Percentiles rank a stretch among this genome's conserved stretches.
Evolutionary conservation across 306 rosid genomes (phyloP).

Genomic region (Spatholobus suberectus): DNA sequence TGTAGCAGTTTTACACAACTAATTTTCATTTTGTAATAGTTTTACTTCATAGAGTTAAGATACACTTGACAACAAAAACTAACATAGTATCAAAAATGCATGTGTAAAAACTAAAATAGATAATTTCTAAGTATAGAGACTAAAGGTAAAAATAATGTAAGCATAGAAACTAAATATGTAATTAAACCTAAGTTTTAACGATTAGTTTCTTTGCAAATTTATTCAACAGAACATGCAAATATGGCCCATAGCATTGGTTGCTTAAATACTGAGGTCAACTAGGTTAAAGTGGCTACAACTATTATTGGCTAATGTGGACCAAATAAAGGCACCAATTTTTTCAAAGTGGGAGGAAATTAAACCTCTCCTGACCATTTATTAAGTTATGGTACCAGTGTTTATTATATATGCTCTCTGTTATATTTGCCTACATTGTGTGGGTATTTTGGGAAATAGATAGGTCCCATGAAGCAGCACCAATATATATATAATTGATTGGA

Average conservation of each 20-base stretch:
- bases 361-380: not conserved
- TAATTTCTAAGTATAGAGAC: no score
- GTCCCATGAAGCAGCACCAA: conserved; percentile 15
- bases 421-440: not conserved
- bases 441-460: not conserved
- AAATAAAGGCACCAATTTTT: conserved; percentile 26
- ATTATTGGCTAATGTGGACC: conserved; percentile 4
- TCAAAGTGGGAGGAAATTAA: conserved; percentile 23
- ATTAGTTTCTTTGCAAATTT: no score
- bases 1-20: no score
- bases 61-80: no score
- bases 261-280: not conserved
- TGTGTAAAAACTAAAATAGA: no score
- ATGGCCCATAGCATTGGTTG: not conserved
- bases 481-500: not conserved
- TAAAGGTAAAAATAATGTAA: no score
- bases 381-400: not conserved
- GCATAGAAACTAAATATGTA: no score
- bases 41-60: no score
- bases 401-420: not conserved
- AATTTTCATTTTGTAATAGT: no score
- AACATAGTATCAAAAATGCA: no score
- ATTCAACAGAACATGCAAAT: not conserved
- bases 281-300: conserved; percentile 17
- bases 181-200: no score